These are phyloP conservation scores for Aspergillus ostianus DNA, from an alignment of 495 filamentous ascomycete genomes.

Conservation along the genomic window DNA sequence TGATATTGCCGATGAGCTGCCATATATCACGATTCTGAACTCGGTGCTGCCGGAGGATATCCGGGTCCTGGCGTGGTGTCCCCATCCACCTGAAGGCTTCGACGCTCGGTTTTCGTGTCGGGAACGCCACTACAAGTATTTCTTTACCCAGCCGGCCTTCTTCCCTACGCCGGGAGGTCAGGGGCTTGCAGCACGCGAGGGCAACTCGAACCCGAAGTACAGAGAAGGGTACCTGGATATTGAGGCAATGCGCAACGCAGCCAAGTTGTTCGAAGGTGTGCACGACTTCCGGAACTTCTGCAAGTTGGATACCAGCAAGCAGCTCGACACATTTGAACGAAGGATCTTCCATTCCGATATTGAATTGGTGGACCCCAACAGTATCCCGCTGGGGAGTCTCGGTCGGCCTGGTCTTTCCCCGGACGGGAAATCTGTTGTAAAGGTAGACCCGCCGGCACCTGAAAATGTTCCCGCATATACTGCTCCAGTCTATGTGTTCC, in stretches of 20 bases:
- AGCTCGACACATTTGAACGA: constrained; percentile 76
- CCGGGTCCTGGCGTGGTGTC: constrained; percentile 88
- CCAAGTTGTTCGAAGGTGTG: constrained; percentile 70
- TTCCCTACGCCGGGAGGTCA: constrained; percentile 50
- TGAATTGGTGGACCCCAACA: constrained; percentile 56
- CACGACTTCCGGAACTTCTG: constrained; percentile 99
- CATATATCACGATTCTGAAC: constrained; percentile 80
- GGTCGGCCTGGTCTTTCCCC: constrained; percentile 34
- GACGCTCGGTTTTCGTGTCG: constrained; percentile 91
- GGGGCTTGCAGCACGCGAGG: constrained; percentile 31
- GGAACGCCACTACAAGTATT: constrained; percentile 88
- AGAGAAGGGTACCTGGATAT: constrained; percentile 72
- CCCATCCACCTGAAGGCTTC: constrained; percentile 71
- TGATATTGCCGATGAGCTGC: constrained; percentile 75
- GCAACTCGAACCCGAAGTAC: constrained; percentile 26
- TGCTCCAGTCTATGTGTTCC: constrained; percentile 80
- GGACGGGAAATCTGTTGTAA: constrained; percentile 15
- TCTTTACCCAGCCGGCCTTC: constrained; percentile 93
- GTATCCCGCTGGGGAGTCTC: constrained; percentile 41
- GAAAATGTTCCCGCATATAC: constrained; percentile 18
- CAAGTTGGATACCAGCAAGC: constrained; percentile 82
- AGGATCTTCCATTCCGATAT: constrained; percentile 75
- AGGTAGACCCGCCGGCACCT: constrained; percentile 20
- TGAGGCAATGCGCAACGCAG: constrained; percentile 78
- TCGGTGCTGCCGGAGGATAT: constrained; percentile 86